A percentile compares a stretch with the other conserved stretches of the same genome.
Evolutionary conservation across 2,329 filamentous ascomycete genomes (phyloP).

Genomic region (Huntiella moniliformis): DNA sequence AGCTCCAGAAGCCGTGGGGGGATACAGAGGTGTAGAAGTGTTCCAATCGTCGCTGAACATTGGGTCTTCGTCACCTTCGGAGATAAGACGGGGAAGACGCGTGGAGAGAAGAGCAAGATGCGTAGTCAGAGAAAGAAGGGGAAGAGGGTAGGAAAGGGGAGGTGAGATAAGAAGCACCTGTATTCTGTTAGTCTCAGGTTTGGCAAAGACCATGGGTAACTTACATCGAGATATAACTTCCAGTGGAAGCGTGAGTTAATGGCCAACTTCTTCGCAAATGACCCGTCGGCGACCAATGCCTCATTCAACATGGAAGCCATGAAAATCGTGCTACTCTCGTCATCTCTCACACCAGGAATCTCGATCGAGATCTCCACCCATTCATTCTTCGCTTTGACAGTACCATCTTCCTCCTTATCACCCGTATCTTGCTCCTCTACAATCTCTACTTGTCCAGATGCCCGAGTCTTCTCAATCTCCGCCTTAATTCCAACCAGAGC

Average conservation of each 20-base stretch:
- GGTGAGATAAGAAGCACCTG: constrained; percentile 87
- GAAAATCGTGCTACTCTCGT: constrained; percentile 77
- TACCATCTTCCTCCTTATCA: constrained; percentile 21
- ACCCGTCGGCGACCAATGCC: constrained; percentile 56
- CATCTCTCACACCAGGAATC: constrained; percentile 77
- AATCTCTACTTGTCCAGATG: constrained; percentile 9
- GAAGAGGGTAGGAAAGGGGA: constrained; percentile 79
- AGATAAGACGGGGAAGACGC: constrained; percentile 65
- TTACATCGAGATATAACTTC: constrained; percentile 84
- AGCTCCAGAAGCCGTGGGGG: constrained; percentile 20
- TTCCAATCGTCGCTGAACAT: constrained; percentile 98
- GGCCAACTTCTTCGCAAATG: constrained; percentile 51
- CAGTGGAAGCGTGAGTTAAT: constrained; percentile 92
- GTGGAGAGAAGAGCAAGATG: constrained; percentile 85
- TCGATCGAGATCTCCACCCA: constrained; percentile 89
- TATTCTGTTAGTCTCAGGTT: constrained; percentile 9
- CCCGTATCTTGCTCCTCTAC: constrained; percentile 18
- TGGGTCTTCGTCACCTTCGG: constrained; percentile 83
- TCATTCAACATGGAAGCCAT: constrained; percentile 76
- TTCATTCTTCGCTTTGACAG: constrained; percentile 29
- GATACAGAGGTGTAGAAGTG: constrained; percentile 59
- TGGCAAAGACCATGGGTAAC: neutral
- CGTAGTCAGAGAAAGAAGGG: constrained; percentile 77
- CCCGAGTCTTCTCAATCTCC: constrained; percentile 60
- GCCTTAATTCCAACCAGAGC: constrained; percentile 92